Conservation (phyloP, 2,329 filamentous ascomycete genomes). For the Ilyonectria robusta region DNA sequence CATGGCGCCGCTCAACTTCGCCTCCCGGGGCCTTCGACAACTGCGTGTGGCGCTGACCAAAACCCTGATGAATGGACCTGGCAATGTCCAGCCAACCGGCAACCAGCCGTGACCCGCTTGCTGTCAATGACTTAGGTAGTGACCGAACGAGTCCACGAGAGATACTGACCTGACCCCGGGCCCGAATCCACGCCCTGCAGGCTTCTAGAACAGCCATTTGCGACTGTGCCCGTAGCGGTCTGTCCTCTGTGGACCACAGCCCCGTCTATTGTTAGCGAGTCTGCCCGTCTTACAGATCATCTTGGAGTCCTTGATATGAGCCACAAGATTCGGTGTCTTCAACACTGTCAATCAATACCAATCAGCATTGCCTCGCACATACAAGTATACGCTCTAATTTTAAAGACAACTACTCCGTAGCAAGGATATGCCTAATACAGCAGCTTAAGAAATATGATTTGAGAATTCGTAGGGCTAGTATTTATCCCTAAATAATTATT, state of each 20-base stretch:
- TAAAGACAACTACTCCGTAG: no score
- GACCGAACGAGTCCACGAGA: conserved; percentile 2
- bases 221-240: background rate
- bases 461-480: no score
- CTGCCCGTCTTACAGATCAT: no score
- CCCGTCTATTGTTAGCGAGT: no score
- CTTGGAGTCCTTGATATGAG: no score
- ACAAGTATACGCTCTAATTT: no score
- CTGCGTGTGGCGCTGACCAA: background rate
- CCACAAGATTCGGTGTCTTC: background rate
- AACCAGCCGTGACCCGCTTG: background rate
- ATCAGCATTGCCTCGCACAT: no score
- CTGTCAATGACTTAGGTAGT: background rate
- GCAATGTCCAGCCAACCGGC: background rate
- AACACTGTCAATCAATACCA: background rate
- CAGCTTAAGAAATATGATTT: no score
- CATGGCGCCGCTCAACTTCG: background rate
- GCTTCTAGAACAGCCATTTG: conserved; percentile 20
- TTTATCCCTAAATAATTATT: no score
- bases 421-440: no score
- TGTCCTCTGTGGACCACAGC: background rate
- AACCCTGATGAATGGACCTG: background rate
- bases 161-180: conserved; percentile 7
- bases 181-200: conserved; percentile 3
- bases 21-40: background rate